A percentile compares a stretch with the other conserved stretches of the same genome.
phyloP scores from a whole-genome alignment of 495 filamentous ascomycete genomes.

The Penicillium canescens region DNA sequence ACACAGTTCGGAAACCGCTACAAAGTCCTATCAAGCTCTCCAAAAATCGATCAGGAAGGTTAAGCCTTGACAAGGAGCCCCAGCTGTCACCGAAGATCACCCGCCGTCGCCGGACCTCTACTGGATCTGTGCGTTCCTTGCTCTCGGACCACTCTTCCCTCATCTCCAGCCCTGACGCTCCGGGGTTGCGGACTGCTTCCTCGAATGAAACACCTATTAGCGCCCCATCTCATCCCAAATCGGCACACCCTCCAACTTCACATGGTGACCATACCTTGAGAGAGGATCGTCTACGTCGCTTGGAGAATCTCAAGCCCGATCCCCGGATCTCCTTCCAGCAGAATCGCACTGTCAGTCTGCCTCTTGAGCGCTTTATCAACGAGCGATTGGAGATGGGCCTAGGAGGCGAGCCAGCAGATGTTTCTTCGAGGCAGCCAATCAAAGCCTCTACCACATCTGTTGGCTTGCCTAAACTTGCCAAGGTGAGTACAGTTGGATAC shows the following conservation, averaged over 20 bases:
- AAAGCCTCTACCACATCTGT: conserved; percentile 7
- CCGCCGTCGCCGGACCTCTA: conserved; percentile 30
- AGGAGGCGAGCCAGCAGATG: conserved; percentile 13
- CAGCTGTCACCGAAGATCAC: conserved; percentile 6
- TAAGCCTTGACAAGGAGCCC: conserved; percentile 25
- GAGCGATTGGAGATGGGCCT: conserved; percentile 38
- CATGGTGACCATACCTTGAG: conserved; percentile 35
- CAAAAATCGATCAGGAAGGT: conserved; percentile 25
- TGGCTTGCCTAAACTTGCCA: background rate
- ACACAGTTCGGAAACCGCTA: conserved; percentile 27
- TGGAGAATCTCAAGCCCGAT: conserved; percentile 30
- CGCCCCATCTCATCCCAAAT: conserved; percentile 26
- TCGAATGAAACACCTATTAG: conserved; percentile 29
- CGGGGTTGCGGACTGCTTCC: conserved; percentile 29
- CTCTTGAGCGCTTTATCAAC: conserved; percentile 48
- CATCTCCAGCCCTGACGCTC: conserved; percentile 34
- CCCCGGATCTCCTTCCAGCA: conserved; percentile 25
- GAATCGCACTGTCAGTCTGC: conserved; percentile 40
- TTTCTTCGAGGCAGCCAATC: conserved; percentile 6
- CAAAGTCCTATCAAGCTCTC: conserved; percentile 46
- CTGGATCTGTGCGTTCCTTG: conserved; percentile 35
- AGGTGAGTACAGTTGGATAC: conserved; percentile 1
- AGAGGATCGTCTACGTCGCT: conserved; percentile 32
- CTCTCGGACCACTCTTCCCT: conserved; percentile 39
- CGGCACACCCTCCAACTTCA: conserved; percentile 14